These are phyloP conservation scores for Castanopsis chinensis DNA, from an alignment of 306 rosid genomes.

Conservation along the genomic window DNA sequence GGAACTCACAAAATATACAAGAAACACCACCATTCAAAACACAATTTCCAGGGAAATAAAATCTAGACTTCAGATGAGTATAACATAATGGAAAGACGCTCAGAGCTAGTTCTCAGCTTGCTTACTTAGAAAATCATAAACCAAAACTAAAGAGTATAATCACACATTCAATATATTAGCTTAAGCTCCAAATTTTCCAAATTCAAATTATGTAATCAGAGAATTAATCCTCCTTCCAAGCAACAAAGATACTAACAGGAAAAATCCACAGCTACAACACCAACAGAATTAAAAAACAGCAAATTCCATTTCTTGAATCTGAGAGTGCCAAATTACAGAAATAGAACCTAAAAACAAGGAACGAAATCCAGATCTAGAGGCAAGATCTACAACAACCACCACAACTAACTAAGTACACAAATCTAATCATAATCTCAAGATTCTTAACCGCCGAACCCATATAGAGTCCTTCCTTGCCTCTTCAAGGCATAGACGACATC, in stretches of 20 bases:
- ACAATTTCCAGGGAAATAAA: too few relatives aligned
- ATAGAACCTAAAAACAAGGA: not conserved
- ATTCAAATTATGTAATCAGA: too few relatives aligned
- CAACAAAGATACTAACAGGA: too few relatives aligned
- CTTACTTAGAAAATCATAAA: not conserved
- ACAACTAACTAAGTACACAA: too few relatives aligned
- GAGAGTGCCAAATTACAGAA: not conserved
- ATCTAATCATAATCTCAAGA: not conserved
- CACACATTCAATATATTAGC: constrained; percentile 18
- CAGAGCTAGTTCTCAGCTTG: too few relatives aligned
- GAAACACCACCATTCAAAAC: too few relatives aligned
- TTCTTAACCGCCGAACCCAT: constrained; percentile 45
- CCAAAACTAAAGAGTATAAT: constrained; percentile 4
- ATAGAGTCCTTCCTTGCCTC: constrained; percentile 53
- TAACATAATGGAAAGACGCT: too few relatives aligned
- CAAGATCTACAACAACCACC: not conserved
- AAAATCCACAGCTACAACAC: too few relatives aligned
- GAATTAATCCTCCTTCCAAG: too few relatives aligned
- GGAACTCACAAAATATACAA: too few relatives aligned
- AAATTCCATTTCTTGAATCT: not conserved
- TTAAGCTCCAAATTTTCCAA: too few relatives aligned
- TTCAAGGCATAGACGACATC: constrained; percentile 50
- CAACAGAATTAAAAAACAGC: not conserved
- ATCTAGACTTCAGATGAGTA: too few relatives aligned
- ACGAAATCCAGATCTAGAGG: constrained; percentile 1